A percentile compares a stretch with the other conserved stretches of the same genome.
phyloP scores from a whole-genome alignment of 805 yeast genomes.

The Sugiyamaella boreocaroliniensis region DNA sequence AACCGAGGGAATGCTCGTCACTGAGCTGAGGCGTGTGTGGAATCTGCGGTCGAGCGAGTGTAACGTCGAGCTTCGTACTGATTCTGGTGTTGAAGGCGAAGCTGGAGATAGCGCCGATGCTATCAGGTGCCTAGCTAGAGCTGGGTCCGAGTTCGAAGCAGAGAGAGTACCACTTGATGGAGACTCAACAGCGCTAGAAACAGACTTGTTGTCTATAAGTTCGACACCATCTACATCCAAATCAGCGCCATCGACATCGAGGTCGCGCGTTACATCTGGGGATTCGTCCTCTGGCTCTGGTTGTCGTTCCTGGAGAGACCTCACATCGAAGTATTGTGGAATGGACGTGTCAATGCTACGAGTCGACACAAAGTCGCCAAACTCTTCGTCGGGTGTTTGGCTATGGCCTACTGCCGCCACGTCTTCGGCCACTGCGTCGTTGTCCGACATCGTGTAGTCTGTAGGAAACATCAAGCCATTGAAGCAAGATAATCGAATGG shows the following conservation, averaged over 20 bases:
- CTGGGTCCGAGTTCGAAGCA: not conserved
- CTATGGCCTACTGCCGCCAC: no score
- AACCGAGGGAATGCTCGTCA: constrained; percentile 4
- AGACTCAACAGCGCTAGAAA: not conserved
- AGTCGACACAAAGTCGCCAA: not conserved
- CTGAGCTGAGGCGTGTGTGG: constrained; percentile 18
- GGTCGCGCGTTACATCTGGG: not conserved
- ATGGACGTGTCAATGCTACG: not conserved
- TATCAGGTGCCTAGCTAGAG: not conserved
- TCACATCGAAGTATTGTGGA: not conserved
- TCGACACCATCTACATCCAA: not conserved
- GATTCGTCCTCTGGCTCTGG: constrained; percentile 1
- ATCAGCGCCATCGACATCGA: not conserved
- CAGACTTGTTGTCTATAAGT: not conserved
- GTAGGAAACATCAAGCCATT: no score
- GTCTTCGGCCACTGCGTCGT: no score
- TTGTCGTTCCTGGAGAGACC: not conserved
- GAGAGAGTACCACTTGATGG: not conserved
- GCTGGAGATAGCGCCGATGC: not conserved
- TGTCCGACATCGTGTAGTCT: no score
- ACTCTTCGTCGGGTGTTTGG: not conserved
- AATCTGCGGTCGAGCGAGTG: constrained; percentile 17
- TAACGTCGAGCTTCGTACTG: constrained; percentile 4
- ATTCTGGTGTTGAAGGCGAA: constrained; percentile 13
- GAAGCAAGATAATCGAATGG: no score